Conservation (phyloP, 306 rosid species). For the Medicago lupulina region DNA sequence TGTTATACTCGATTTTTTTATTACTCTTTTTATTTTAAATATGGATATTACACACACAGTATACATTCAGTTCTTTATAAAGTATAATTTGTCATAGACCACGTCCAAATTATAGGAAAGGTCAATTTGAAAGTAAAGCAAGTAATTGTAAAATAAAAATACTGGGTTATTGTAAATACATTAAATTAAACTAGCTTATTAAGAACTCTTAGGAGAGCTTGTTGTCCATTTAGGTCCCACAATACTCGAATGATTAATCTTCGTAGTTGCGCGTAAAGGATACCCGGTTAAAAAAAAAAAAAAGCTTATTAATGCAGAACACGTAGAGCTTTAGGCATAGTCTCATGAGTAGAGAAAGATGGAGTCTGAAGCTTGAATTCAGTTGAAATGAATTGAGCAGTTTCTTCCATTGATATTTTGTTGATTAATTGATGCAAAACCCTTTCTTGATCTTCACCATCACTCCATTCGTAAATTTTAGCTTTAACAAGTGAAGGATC, state of each 20-base stretch:
- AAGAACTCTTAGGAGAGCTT: no score
- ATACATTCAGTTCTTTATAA: not conserved
- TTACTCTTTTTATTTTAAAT: no score
- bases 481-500: conserved; percentile 57
- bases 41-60: no score
- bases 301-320: conserved; percentile 44
- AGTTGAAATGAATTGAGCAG: conserved; percentile 36
- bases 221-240: no score
- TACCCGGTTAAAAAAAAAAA: no score
- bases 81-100: not conserved
- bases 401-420: conserved; percentile 45
- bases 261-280: no score
- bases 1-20: no score
- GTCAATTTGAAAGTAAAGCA: not conserved
- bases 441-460: conserved; percentile 54
- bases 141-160: not conserved
- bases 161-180: not conserved
- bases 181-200: not conserved
- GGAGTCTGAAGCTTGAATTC: conserved; percentile 58
- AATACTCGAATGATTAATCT: no score
- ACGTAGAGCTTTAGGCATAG: conserved; percentile 42
- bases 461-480: conserved; percentile 64
- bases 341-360: conserved; percentile 46
- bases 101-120: conserved; percentile 1
- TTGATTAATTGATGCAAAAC: conserved; percentile 49